Conservation (phyloP, 441 rosid genomes). For the Eruca vesicaria region DNA sequence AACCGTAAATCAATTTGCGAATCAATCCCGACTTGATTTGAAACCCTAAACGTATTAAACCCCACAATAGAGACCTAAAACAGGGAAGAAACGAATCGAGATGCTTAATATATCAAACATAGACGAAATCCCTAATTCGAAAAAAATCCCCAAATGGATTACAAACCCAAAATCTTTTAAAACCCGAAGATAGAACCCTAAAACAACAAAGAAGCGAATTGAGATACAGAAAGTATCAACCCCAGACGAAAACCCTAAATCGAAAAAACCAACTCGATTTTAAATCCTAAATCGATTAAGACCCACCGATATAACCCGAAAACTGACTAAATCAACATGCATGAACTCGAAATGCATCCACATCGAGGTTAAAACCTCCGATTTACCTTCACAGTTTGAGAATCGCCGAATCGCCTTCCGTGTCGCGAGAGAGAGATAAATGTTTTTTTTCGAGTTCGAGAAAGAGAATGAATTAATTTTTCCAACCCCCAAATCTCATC, state of each 20-base stretch:
- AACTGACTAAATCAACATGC: neutral
- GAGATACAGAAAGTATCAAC: neutral
- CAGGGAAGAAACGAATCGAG: neutral
- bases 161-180: too few relatives aligned
- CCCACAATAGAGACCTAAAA: neutral
- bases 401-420: neutral
- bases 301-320: neutral
- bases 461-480: too few relatives aligned
- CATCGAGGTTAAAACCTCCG: neutral
- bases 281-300: neutral
- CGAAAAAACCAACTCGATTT: neutral
- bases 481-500: too few relatives aligned
- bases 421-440: neutral
- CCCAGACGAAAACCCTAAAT: neutral
- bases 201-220: neutral
- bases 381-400: neutral
- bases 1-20: too few relatives aligned
- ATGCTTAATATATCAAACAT: too few relatives aligned
- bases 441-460: too few relatives aligned
- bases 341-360: neutral
- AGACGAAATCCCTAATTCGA: too few relatives aligned
- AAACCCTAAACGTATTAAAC: neutral
- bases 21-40: too few relatives aligned
- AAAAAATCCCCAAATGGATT: neutral
- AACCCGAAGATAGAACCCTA: neutral